Conservation (phyloP, 805 yeast genomes). For the Kluyveromyces starmeri region DNA sequence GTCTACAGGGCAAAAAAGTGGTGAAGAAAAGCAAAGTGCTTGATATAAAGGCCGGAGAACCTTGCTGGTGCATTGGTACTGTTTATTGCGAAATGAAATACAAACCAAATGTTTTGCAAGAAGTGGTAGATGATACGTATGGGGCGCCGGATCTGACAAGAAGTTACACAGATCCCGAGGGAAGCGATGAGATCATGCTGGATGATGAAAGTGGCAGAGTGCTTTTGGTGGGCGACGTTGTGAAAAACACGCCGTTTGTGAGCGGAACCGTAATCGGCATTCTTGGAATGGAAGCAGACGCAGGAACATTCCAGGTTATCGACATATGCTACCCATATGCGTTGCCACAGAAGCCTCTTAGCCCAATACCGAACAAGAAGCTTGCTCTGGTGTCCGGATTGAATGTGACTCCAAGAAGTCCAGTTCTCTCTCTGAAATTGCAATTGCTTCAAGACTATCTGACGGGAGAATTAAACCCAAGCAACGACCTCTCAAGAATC, state of each 20-base stretch:
- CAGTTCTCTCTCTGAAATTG: constrained; percentile 34
- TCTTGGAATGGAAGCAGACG: constrained; percentile 73
- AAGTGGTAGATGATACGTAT: constrained; percentile 50
- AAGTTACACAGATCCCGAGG: constrained; percentile 46
- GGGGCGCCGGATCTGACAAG: constrained; percentile 34
- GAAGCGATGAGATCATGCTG: constrained; percentile 53
- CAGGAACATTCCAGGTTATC: constrained; percentile 77
- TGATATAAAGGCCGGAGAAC: constrained; percentile 33
- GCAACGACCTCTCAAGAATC: constrained; percentile 28
- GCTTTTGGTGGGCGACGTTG: constrained; percentile 51
- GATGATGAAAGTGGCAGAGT: constrained; percentile 95
- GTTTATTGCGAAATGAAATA: constrained; percentile 73
- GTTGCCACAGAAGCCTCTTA: constrained; percentile 43
- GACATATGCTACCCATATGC: constrained; percentile 68
- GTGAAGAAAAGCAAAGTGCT: constrained; percentile 36
- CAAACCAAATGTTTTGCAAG: constrained; percentile 78
- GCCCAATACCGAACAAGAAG: constrained; percentile 26
- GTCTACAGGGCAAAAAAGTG: constrained; percentile 30
- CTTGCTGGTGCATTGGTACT: constrained; percentile 82
- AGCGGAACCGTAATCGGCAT: constrained; percentile 88
- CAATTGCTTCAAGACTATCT: constrained; percentile 62
- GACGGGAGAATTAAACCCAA: constrained; percentile 54
- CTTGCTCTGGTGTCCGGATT: constrained; percentile 76
- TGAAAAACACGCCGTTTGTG: constrained; percentile 51
- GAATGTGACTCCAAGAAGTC: constrained; percentile 39